Percentiles rank a stretch among this genome's conserved stretches.
Evolutionary conservation across 2,329 filamentous ascomycete genomes (phyloP).

Genomic region (Fusarium humuli): DNA sequence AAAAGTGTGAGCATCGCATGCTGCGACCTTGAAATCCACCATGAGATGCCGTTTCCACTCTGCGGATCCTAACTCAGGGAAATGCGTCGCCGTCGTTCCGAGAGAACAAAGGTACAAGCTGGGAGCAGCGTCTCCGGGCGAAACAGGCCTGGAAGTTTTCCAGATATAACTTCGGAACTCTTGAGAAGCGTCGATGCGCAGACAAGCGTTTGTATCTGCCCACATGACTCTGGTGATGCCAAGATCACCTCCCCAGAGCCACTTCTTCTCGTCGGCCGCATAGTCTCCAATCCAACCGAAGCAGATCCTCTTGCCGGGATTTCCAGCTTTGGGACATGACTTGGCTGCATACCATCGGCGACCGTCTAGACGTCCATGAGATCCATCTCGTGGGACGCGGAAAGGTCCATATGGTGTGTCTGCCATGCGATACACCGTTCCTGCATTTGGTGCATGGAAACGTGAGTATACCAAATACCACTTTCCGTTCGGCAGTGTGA

Average conservation of each 20-base stretch:
- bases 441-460: conserved; percentile 51
- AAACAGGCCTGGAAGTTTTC: conserved; percentile 32
- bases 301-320: conserved; percentile 47
- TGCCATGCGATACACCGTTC: conserved; percentile 53
- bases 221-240: conserved; percentile 49
- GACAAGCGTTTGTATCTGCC: conserved; percentile 43
- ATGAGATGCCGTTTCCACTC: conserved; percentile 38
- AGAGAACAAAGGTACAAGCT: conserved; percentile 45
- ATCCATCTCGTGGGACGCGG: conserved; percentile 51
- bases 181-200: conserved; percentile 44
- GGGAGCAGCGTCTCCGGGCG: conserved; percentile 39
- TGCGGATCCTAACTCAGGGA: conserved; percentile 39
- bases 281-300: conserved; percentile 54
- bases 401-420: conserved; percentile 52
- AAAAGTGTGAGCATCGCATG: conserved; percentile 47
- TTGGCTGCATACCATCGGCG: conserved; percentile 54
- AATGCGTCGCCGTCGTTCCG: conserved; percentile 43
- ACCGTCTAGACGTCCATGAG: conserved; percentile 51
- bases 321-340: conserved; percentile 49
- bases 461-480: conserved; percentile 53
- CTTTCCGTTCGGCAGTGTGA: conserved; percentile 50
- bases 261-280: conserved; percentile 50
- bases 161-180: conserved; percentile 40
- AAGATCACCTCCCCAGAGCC: conserved; percentile 54
- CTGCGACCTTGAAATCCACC: conserved; percentile 42